A percentile compares a stretch with the other conserved stretches of the same genome.
These are phyloP conservation scores for Hordeum pubiflorum DNA, from an alignment of 202 grass and related monocot species.

Conservation along the genomic window DNA sequence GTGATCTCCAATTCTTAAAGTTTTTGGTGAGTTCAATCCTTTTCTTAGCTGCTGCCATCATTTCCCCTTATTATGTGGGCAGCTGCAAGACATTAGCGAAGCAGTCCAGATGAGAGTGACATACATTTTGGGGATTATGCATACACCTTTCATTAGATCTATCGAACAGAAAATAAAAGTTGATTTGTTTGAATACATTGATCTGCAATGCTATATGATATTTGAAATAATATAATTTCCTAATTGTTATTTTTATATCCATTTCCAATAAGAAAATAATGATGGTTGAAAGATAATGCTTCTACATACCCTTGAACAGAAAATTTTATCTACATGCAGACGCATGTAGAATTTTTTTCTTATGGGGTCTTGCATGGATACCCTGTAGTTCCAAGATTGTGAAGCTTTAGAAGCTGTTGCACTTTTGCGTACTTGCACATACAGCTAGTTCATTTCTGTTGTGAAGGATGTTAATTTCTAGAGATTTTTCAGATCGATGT, in stretches of 20 bases:
- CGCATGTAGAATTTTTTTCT: background rate
- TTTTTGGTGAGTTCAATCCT: constrained; percentile 60
- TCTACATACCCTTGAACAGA: background rate
- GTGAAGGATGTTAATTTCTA: background rate
- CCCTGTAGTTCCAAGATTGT: background rate
- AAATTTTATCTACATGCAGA: background rate
- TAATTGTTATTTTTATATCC: background rate
- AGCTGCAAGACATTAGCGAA: background rate
- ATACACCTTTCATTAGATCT: background rate
- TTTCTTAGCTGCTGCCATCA: background rate
- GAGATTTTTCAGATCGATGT: constrained; percentile 58
- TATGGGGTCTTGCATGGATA: background rate
- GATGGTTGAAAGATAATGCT: background rate
- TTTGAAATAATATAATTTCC: background rate
- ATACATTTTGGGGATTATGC: background rate
- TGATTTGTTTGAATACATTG: background rate
- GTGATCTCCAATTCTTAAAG: constrained; percentile 70
- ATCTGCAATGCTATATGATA: background rate
- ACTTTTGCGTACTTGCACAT: background rate
- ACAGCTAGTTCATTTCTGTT: background rate
- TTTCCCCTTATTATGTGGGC: background rate
- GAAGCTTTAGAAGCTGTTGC: background rate
- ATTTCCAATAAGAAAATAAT: background rate
- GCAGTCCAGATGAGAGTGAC: background rate
- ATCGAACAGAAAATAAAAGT: background rate